Evolutionary conservation across 2,329 filamentous ascomycete species (phyloP), one percentile per base, ranked within the genome.

Genomic region (Fusarium sublunatum): DNA sequence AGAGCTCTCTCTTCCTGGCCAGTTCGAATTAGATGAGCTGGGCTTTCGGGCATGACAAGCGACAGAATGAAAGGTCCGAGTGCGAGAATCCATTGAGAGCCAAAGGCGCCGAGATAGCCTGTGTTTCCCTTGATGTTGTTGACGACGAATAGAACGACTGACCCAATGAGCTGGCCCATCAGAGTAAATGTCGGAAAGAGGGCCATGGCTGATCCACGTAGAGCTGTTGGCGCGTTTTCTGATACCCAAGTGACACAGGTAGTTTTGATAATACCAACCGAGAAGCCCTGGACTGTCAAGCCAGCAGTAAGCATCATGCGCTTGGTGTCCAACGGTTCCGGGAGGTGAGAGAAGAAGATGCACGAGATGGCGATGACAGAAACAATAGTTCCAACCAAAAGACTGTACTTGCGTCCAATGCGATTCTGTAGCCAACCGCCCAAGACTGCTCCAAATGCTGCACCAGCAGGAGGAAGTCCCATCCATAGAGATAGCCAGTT

Each of bases 201-300:
- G 1, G 65, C 72, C 70, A 74, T 73, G 0, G 67, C 68, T 1
- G 72, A 58, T 7, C 65, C 72, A 1, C 72, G 69, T 0, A 74
- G 43, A 0, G 71, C 61, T 0, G 69, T 71, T 0, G 72, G 72
- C 0, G 71, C 60, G 8, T 69, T 73, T 24, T 74, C 71, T 0
- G 72, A 74, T 1, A 74, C 65, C 52, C 95, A 72, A 1, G 72
- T 72, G 9, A 72, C 56, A 22, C 63, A 66, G 1, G 65, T 69
- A 1, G 68, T 65, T n/a, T 65, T 70, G 31, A 73, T 62, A 2
- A 68, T 49, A 8, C 70, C 70, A 2, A 74, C 67, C 0, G 72
- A 61, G 6, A 70, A 54, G 2, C 72, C 73, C 4, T 75, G 72
- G 0, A 74, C 49, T 0, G 63, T 61, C 43, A 71, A 53, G 0